phyloP scores from a whole-genome alignment of 495 filamentous ascomycete genomes.

The Monascus purpureus region DNA sequence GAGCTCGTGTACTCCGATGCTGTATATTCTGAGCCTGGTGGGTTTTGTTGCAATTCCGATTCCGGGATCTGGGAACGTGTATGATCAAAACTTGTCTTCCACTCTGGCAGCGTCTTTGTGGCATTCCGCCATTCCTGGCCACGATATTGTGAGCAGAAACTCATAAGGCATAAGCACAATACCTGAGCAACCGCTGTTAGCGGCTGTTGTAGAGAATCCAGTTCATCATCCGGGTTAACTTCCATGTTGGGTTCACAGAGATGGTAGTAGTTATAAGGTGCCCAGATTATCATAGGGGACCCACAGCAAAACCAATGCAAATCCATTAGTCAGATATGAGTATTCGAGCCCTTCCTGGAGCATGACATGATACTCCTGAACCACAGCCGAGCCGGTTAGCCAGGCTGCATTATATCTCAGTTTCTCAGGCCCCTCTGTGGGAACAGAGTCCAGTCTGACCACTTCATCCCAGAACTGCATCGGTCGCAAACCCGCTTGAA shows the following conservation, averaged over 20 bases:
- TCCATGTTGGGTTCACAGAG: constrained; percentile 15
- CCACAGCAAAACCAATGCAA: constrained; percentile 12
- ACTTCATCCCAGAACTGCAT: constrained; percentile 11
- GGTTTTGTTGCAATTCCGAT: constrained; percentile 2
- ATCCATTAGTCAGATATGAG: constrained; percentile 10
- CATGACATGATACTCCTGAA: constrained; percentile 17
- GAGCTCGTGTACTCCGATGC: constrained; percentile 4
- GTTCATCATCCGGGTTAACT: constrained; percentile 7
- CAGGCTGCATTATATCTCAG: constrained; percentile 12
- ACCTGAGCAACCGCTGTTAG: constrained; percentile 3
- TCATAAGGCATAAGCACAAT: constrained; percentile 7
- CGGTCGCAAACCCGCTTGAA: constrained; percentile 14
- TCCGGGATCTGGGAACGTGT: constrained; percentile 3
- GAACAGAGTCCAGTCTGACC: constrained; percentile 8
- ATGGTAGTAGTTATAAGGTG: constrained; percentile 16
- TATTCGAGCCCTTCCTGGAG: constrained; percentile 17
- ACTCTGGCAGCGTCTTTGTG: constrained; percentile 3
- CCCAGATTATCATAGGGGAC: constrained; percentile 9
- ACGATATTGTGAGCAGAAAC: constrained; percentile 2
- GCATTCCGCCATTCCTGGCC: constrained; percentile 13
- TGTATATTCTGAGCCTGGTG: constrained; percentile 3
- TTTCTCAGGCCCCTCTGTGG: constrained; percentile 7
- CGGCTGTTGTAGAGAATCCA: background rate
- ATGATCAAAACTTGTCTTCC: constrained; percentile 4
- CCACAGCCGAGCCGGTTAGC: constrained; percentile 9